A percentile compares a stretch with the other conserved stretches of the same genome.
phyloP scores from a whole-genome alignment of 2,329 filamentous ascomycete species.

The Xenoacremonium recifei region DNA sequence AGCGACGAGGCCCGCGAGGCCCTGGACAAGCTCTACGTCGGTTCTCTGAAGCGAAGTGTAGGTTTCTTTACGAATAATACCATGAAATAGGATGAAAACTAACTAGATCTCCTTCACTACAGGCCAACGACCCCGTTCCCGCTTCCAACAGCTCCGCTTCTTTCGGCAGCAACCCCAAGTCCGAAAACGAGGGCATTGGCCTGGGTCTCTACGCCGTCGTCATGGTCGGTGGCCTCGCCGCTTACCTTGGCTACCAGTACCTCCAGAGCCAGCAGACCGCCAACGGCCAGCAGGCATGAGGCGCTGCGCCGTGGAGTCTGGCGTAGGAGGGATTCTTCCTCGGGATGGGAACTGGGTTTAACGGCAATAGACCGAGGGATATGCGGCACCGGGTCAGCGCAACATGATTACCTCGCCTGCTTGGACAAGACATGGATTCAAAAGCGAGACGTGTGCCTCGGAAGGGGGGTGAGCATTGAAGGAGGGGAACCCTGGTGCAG shows the following conservation, averaged over 20 bases:
- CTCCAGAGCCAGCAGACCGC: slow-evolving; percentile 56
- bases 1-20: slow-evolving; percentile 97
- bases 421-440: no score
- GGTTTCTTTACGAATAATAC: slow-evolving; percentile 24
- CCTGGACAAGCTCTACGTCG: slow-evolving; percentile 73
- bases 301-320: slow-evolving; percentile 5
- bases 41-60: slow-evolving; percentile 78
- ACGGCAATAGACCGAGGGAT: no score
- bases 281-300: slow-evolving; percentile 26
- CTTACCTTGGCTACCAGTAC: slow-evolving; percentile 85
- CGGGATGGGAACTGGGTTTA: no score
- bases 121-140: slow-evolving; percentile 78
- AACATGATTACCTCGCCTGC: no score
- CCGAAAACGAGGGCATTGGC: slow-evolving; percentile 59
- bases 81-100: neutral
- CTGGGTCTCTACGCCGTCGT: slow-evolving; percentile 80
- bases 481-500: no score
- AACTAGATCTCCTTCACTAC: slow-evolving; percentile 9
- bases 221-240: slow-evolving; percentile 71
- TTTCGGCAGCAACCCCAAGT: slow-evolving; percentile 46
- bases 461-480: no score
- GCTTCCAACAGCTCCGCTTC: slow-evolving; percentile 48
- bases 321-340: neutral
- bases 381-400: no score
- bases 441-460: no score